Evolutionary conservation across 805 yeast species (phyloP).

Genomic region (Saccharomycopsis schoenii): DNA sequence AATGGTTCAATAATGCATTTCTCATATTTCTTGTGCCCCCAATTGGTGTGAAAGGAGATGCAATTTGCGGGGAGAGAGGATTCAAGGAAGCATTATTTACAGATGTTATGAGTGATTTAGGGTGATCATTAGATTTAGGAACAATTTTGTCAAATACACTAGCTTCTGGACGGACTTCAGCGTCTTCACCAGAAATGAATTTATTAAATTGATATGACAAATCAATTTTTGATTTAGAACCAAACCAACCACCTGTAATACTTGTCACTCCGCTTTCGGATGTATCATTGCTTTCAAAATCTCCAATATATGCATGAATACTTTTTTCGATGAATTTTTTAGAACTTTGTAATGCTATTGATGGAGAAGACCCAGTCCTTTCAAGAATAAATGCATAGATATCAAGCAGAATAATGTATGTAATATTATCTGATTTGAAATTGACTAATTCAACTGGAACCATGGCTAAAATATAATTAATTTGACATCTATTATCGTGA

Average conservation of each 20-base stretch:
- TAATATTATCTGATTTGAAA: constrained; percentile 10
- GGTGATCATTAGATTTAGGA: background rate
- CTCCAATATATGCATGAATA: constrained; percentile 9
- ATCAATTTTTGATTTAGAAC: constrained; percentile 13
- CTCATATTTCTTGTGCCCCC: constrained; percentile 10
- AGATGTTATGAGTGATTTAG: background rate
- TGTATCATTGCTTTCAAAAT: constrained; percentile 2
- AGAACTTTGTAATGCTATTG: background rate
- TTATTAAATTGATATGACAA: constrained; percentile 16
- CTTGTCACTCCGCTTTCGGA: constrained; percentile 5
- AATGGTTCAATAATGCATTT: constrained; percentile 1
- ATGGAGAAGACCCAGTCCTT: background rate
- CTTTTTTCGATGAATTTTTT: background rate
- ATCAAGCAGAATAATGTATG: constrained; percentile 11
- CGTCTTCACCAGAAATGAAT: constrained; percentile 18
- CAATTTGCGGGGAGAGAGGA: background rate
- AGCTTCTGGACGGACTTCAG: constrained; percentile 1
- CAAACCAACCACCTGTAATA: constrained; percentile 15
- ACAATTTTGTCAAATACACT: constrained; percentile 16
- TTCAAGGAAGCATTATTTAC: background rate
- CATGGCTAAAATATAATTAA: constrained; percentile 14
- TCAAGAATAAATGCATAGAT: constrained; percentile 13
- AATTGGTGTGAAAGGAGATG: constrained; percentile 16
- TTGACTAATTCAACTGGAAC: constrained; percentile 14
- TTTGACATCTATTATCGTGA: constrained; percentile 6